These are phyloP conservation scores for Eutrema japonicum DNA, from an alignment of 345 rosid species.

Conservation along the genomic window DNA sequence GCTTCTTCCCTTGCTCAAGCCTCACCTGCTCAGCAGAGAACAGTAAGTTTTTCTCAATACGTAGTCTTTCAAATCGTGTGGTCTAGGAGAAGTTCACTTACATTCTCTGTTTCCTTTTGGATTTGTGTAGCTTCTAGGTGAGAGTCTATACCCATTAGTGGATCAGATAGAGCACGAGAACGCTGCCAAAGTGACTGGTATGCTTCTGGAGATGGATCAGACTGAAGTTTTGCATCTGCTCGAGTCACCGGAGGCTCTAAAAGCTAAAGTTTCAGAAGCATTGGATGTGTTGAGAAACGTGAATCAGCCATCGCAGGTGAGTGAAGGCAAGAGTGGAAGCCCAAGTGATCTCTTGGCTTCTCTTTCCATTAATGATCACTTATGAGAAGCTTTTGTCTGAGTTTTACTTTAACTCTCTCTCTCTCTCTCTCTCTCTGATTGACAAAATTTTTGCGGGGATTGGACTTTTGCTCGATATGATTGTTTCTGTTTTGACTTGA, in stretches of 20 bases:
- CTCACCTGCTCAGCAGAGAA: slow-evolving; percentile 72
- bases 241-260: slow-evolving; percentile 77
- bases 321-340: slow-evolving; percentile 45
- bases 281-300: slow-evolving; percentile 71
- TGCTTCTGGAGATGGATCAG: slow-evolving; percentile 88
- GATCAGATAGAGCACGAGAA: slow-evolving; percentile 71
- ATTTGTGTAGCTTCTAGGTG: slow-evolving; percentile 63
- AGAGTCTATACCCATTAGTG: slow-evolving; percentile 73
- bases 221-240: slow-evolving; percentile 76
- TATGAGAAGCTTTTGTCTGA: slow-evolving; percentile 31
- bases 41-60: slow-evolving; percentile 47
- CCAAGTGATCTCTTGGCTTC: slow-evolving; percentile 64
- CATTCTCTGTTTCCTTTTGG: neutral
- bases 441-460: slow-evolving; percentile 43
- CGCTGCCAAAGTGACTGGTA: slow-evolving; percentile 80
- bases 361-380: slow-evolving; percentile 57
- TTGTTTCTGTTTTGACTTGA: slow-evolving; percentile 29
- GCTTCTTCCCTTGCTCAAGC: slow-evolving; percentile 77
- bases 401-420: slow-evolving; percentile 10
- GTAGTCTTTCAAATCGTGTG: neutral
- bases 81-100: neutral
- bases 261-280: slow-evolving; percentile 76
- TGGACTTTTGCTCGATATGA: slow-evolving; percentile 12
- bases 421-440: slow-evolving; percentile 28
- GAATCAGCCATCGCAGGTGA: slow-evolving; percentile 50